Percentiles rank a stretch among this genome's conserved stretches.
phyloP scores from a whole-genome alignment of 345 rosid genomes.

The Acer saccharum region DNA sequence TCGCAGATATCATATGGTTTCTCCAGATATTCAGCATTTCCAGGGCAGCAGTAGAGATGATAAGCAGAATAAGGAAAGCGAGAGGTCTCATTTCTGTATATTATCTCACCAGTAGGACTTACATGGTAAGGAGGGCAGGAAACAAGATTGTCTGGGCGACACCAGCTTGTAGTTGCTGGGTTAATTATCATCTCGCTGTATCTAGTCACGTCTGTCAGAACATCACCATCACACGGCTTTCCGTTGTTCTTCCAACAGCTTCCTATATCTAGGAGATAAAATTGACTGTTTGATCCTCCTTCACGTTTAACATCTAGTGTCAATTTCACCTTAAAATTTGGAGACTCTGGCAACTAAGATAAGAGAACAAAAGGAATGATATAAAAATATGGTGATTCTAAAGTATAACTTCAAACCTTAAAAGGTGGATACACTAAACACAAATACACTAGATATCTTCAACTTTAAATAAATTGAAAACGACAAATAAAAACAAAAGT shows the following conservation, averaged over 20 bases:
- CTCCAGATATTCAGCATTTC: slow-evolving; percentile 43
- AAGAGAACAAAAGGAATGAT: slow-evolving; percentile 19
- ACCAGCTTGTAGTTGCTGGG: slow-evolving; percentile 49
- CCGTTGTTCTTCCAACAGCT: slow-evolving; percentile 71
- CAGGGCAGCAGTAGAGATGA: slow-evolving; percentile 53
- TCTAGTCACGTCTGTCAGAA: slow-evolving; percentile 55
- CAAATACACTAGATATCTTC: not conserved
- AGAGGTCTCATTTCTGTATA: slow-evolving; percentile 43
- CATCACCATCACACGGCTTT: slow-evolving; percentile 51
- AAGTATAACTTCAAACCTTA: not conserved
- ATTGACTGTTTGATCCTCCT: slow-evolving; percentile 55
- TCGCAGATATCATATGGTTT: slow-evolving; percentile 50
- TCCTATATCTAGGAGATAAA: slow-evolving; percentile 60
- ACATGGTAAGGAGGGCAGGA: slow-evolving; percentile 53
- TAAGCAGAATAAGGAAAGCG: slow-evolving; percentile 50
- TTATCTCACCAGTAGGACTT: slow-evolving; percentile 36
- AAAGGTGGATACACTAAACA: not conserved
- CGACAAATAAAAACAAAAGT: not conserved
- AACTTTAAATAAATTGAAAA: not conserved
- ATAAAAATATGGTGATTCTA: not conserved
- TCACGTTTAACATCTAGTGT: slow-evolving; percentile 53
- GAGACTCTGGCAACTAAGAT: slow-evolving; percentile 53
- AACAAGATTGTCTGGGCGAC: slow-evolving; percentile 40
- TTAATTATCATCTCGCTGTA: slow-evolving; percentile 55
- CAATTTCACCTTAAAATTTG: slow-evolving; percentile 53